These are phyloP conservation scores for Yamadazyma tumulicola DNA, from an alignment of 805 yeast species.

Conservation along the genomic window DNA sequence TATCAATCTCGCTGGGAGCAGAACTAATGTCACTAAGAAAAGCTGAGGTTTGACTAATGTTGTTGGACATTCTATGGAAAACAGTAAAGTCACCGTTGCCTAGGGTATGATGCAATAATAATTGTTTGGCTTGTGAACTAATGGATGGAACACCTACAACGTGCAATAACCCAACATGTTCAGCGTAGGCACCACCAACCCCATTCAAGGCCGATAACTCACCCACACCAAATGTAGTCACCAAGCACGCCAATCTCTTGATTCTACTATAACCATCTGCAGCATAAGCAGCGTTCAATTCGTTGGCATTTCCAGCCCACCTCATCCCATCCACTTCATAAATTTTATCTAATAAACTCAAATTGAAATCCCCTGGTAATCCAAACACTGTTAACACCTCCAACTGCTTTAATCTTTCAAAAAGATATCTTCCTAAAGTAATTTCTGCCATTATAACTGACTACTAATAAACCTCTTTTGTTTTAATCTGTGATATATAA, in stretches of 20 bases:
- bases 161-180: constrained; percentile 38
- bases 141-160: constrained; percentile 39
- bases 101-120: constrained; percentile 41
- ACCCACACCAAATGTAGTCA: constrained; percentile 42
- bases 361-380: constrained; percentile 41
- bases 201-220: constrained; percentile 39
- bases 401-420: constrained; percentile 38
- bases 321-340: constrained; percentile 37
- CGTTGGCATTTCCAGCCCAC: constrained; percentile 45
- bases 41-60: constrained; percentile 35
- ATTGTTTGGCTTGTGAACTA: constrained; percentile 38
- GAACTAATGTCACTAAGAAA: constrained; percentile 30
- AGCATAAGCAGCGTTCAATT: constrained; percentile 41
- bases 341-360: constrained; percentile 35
- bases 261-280: constrained; percentile 42
- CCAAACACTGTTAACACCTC: constrained; percentile 37
- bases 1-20: constrained; percentile 37
- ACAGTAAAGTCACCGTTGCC: constrained; percentile 43
- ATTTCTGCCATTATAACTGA: constrained; percentile 26
- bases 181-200: constrained; percentile 40
- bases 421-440: constrained; percentile 37
- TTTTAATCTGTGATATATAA: no score
- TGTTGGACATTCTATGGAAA: constrained; percentile 39
- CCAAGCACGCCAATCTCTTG: constrained; percentile 34
- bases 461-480: no score